Percentiles rank a stretch among this genome's conserved stretches.
Conservation (phyloP, 257 asterid species). For the Scutellaria minor region DNA sequence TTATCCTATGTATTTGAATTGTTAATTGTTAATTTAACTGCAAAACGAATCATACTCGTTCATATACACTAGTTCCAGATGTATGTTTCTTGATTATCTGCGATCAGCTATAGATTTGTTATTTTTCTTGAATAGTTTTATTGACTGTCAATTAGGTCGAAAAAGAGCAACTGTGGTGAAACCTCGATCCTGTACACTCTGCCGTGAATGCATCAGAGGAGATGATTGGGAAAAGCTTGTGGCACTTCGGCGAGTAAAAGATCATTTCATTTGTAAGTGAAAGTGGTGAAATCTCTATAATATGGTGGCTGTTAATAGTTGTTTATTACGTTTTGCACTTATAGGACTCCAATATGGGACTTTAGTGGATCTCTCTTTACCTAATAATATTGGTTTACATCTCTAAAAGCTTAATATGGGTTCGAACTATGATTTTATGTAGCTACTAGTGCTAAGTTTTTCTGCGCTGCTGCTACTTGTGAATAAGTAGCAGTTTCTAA, state of each 20-base stretch:
- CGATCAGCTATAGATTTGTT: neutral
- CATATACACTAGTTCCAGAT: neutral
- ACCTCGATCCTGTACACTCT: slow-evolving; percentile 86
- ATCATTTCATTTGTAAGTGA: slow-evolving; percentile 96
- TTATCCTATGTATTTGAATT: neutral
- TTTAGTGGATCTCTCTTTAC: neutral
- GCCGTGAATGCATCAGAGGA: slow-evolving; percentile 90
- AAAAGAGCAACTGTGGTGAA: slow-evolving; percentile 79
- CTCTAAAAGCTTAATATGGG: neutral
- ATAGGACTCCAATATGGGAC: neutral
- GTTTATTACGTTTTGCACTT: slow-evolving; percentile 7
- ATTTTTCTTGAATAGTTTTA: slow-evolving; percentile 14
- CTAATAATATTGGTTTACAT: neutral
- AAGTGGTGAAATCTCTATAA: slow-evolving; percentile 19
- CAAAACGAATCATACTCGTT: neutral
- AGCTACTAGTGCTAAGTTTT: slow-evolving; percentile 1
- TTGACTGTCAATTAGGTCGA: slow-evolving; percentile 46
- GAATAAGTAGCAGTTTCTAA: neutral
- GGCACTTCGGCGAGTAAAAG: slow-evolving; percentile 75
- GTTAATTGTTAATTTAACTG: slow-evolving; percentile 24
- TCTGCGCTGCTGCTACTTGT: neutral
- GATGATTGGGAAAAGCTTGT: slow-evolving; percentile 81
- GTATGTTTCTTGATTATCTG: neutral
- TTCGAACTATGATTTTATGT: neutral
- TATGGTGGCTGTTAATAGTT: neutral